Percentiles rank a stretch among this genome's conserved stretches.
phyloP scores from a whole-genome alignment of 2,329 filamentous ascomycete genomes.

The Ascochyta viciae-villosae region DNA sequence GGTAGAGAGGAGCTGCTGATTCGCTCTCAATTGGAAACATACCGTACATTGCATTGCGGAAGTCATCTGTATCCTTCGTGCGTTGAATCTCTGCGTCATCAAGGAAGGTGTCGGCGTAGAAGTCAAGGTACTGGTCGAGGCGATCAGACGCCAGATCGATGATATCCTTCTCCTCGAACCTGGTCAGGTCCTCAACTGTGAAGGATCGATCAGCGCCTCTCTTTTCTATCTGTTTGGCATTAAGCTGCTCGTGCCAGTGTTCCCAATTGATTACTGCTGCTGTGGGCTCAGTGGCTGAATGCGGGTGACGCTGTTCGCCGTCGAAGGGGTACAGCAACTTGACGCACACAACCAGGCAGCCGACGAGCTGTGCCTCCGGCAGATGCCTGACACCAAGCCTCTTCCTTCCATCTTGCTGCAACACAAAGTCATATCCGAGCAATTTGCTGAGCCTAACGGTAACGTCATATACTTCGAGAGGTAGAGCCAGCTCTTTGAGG shows the following conservation, averaged over 20 bases:
- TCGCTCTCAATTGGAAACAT: conserved; percentile 50
- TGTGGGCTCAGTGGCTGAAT: conserved; percentile 62
- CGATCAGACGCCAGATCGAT: conserved; percentile 66
- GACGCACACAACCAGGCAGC: conserved; percentile 74
- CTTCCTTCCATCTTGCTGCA: conserved; percentile 52
- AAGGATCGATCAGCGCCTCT: conserved; percentile 19
- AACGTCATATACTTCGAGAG: conserved; percentile 70
- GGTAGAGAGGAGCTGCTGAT: not conserved
- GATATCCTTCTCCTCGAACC: conserved; percentile 67
- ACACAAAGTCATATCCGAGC: conserved; percentile 63
- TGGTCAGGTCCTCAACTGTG: conserved; percentile 57
- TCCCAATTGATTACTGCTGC: conserved; percentile 74
- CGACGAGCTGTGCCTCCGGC: conserved; percentile 76
- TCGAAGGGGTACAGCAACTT: conserved; percentile 84
- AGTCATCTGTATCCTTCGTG: conserved; percentile 48
- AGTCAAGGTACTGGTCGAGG: conserved; percentile 79
- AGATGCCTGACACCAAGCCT: conserved; percentile 44
- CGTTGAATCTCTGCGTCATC: conserved; percentile 52
- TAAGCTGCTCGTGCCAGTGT: conserved; percentile 62
- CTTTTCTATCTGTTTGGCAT: conserved; percentile 3
- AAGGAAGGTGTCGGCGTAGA: conserved; percentile 72
- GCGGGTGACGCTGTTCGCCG: conserved; percentile 59
- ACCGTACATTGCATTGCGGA: conserved; percentile 49
- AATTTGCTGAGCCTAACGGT: conserved; percentile 64
- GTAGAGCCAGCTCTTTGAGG: conserved; percentile 75